Base-by-base conservation (phyloP, 441 rosid genomes). In the Manihot esculenta region DNA sequence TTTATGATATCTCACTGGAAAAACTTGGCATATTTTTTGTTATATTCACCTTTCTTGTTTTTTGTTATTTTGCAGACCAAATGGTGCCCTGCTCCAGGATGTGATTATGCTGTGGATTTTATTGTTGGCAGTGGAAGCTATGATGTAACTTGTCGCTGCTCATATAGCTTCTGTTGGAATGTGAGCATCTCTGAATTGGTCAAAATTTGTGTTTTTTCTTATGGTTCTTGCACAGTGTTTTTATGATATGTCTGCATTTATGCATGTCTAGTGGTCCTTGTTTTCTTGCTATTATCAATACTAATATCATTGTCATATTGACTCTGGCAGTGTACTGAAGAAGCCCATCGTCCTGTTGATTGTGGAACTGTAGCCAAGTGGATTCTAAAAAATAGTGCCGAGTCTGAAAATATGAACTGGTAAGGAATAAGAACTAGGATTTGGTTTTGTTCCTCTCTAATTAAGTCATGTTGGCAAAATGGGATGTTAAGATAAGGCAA, bases 1-100 rank as follows among this genome's bases (percentile, higher is more conserved):
- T 56, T n/a, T 38, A 61, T 65, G 50, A 33, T 30, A 13, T 44
- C 47, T 51, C 14, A 5, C 8, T 41, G 54, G 59, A 45, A 71
- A 65, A 15, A 11, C 10, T 68, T 67, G 38, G 51, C 57, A 62
- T 20, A 12, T 54, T 18, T 54, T 57, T 72, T 70, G 17, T 24
- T 49, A 41, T 49, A 49, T 61, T 61, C 24, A 50, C 24, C 21
- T 42, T 76, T 35, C 33, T 70, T 53, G 33, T 42, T 66, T 66
- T 68, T 35, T 54, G 50, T 66, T 77, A 56, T 76, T 67, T 66
- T 66, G 75, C 74, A 95, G 99, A 91, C 93, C 81, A 96, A 96
- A 74, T 96, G 98, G 97, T 96, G 99, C 78, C 99, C 98, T 77
- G 97, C 99, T 66, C 97, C 97, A 3, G 99, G 99, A 60, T 92